These are phyloP conservation scores for Annulohypoxylon stygium DNA, from an alignment of 495 filamentous ascomycete genomes.

Conservation along the genomic window DNA sequence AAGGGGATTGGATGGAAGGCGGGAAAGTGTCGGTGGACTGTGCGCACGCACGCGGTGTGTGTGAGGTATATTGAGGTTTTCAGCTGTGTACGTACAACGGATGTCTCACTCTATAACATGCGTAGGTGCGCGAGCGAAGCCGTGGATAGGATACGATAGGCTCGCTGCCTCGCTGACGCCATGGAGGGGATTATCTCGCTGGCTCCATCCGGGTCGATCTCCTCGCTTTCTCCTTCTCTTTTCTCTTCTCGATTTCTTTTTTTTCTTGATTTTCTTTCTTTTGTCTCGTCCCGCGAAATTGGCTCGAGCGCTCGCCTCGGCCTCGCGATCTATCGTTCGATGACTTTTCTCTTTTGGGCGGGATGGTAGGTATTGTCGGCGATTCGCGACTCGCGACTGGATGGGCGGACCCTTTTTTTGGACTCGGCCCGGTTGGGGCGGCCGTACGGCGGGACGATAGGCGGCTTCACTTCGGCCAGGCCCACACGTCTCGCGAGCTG, in stretches of 20 bases:
- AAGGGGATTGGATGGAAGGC: not conserved
- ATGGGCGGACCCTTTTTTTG: not conserved
- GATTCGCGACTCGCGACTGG: not conserved
- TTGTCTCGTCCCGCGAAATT: not conserved
- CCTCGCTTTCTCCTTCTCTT: not conserved
- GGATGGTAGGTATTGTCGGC: not conserved
- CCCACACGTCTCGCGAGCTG: conserved; percentile 69
- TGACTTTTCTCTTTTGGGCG: not conserved
- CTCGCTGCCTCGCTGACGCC: conserved; percentile 7
- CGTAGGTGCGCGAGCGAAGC: not conserved
- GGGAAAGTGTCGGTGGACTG: conserved; percentile 14
- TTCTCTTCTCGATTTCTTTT: not conserved
- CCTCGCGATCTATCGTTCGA: not conserved
- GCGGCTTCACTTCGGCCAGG: conserved; percentile 52
- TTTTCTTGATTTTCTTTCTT: not conserved
- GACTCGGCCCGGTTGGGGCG: not conserved
- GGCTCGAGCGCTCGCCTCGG: conserved; percentile 1
- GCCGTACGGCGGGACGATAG: conserved; percentile 11
- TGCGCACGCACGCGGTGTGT: not conserved
- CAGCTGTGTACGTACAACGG: not conserved
- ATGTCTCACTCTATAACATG: no score
- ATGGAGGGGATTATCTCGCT: conserved; percentile 9
- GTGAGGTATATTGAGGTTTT: not conserved
- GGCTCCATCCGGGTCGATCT: conserved; percentile 25
- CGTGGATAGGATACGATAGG: not conserved